Percentiles rank a stretch among this genome's conserved stretches.
Evolutionary conservation across 352 stramenopile species (phyloP).

Genomic region (Pythium vanterpoolii): DNA sequence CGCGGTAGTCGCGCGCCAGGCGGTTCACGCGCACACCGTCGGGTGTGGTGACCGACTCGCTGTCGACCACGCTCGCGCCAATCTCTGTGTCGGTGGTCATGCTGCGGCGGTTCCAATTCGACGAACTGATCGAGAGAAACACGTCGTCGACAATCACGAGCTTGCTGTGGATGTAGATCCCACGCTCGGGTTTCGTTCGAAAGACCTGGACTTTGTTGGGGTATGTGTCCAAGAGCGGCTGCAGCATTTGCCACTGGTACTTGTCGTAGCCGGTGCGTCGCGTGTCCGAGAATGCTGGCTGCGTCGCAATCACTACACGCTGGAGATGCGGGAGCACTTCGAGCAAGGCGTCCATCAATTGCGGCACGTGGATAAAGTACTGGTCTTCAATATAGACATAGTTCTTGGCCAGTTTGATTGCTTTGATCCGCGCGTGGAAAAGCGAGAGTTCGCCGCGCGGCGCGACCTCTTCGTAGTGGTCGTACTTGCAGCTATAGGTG

Average conservation of each 20-base stretch:
- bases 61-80: slow-evolving; percentile 19
- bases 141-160: slow-evolving; percentile 28
- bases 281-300: slow-evolving; percentile 21
- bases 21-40: slow-evolving; percentile 36
- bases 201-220: slow-evolving; percentile 45
- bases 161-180: slow-evolving; percentile 25
- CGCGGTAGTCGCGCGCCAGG: slow-evolving; percentile 43
- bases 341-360: slow-evolving; percentile 28
- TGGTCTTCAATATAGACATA: slow-evolving; percentile 50
- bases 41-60: slow-evolving; percentile 18
- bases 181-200: slow-evolving; percentile 12
- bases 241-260: slow-evolving; percentile 33
- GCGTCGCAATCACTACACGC: slow-evolving; percentile 22
- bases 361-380: slow-evolving; percentile 42
- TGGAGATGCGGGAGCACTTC: slow-evolving; percentile 25
- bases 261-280: slow-evolving; percentile 32
- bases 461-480: slow-evolving; percentile 33
- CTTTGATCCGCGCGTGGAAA: slow-evolving; percentile 31
- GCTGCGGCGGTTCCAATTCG: slow-evolving; percentile 36
- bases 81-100: slow-evolving; percentile 38
- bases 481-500: slow-evolving; percentile 37
- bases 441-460: slow-evolving; percentile 33
- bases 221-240: slow-evolving; percentile 20
- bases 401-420: slow-evolving; percentile 33
- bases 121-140: slow-evolving; percentile 28